Evolutionary conservation across 805 yeast species (phyloP).

Genomic region (Tetrapisispora fleetii): DNA sequence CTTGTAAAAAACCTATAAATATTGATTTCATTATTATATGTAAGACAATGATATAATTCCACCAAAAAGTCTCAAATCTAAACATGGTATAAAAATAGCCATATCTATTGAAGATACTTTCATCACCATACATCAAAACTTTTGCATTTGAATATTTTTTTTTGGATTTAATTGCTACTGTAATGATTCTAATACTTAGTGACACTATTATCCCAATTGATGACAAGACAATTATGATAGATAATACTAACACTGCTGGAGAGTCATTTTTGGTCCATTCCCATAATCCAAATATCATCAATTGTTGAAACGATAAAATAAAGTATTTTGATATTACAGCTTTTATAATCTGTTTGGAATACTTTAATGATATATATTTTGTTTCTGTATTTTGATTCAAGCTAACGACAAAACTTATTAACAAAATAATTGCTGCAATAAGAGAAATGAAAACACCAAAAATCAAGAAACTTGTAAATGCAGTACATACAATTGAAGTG

Average conservation of each 20-base stretch:
- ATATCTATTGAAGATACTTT: constrained; percentile 58
- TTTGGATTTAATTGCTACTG: constrained; percentile 54
- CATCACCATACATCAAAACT: constrained; percentile 74
- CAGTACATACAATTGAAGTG: constrained; percentile 75
- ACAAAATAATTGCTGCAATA: not conserved
- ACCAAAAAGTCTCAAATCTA: constrained; percentile 72
- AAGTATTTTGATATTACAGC: constrained; percentile 73
- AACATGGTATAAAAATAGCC: constrained; percentile 89
- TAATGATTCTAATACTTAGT: constrained; percentile 53
- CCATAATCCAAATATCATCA: constrained; percentile 76
- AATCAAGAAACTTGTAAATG: constrained; percentile 74
- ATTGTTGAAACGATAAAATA: constrained; percentile 76
- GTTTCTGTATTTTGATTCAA: constrained; percentile 26
- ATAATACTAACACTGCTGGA: constrained; percentile 76
- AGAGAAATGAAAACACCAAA: constrained; percentile 62
- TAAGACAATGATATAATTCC: constrained; percentile 53
- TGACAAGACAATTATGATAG: constrained; percentile 57
- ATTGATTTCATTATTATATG: constrained; percentile 58
- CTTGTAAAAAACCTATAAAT: constrained; percentile 71
- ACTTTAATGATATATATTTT: constrained; percentile 30
- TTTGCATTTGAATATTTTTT: constrained; percentile 67
- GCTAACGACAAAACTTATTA: not conserved
- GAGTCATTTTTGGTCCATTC: constrained; percentile 77
- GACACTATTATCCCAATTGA: constrained; percentile 51
- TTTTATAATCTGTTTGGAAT: constrained; percentile 52